Conservation (phyloP, 768 basidiomycete genomes). For the Pulveroboletus ravenelii region DNA sequence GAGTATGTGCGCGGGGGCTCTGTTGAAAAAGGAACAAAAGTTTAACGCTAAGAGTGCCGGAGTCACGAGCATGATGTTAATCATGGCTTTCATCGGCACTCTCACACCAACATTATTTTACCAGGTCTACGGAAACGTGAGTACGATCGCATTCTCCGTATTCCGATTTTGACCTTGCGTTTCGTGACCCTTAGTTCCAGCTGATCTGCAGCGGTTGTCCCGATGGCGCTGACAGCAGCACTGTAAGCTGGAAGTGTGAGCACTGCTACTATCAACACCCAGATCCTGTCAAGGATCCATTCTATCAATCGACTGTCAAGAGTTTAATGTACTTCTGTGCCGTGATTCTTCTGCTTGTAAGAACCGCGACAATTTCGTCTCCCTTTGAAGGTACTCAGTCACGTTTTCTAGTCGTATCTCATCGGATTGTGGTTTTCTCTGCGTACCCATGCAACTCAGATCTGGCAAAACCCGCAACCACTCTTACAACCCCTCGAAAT, state of each 20-base stretch:
- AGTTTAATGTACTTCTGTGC: constrained; percentile 96
- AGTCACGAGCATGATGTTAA: constrained; percentile 98
- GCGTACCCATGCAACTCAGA: constrained; percentile 94
- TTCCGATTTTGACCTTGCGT: constrained; percentile 9
- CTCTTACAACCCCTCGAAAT: constrained; percentile 66
- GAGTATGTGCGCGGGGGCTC: constrained; percentile 90
- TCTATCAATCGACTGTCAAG: constrained; percentile 95
- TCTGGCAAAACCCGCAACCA: constrained; percentile 97
- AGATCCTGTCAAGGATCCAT: constrained; percentile 88
- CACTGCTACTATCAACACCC: constrained; percentile 95
- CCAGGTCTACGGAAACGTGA: constrained; percentile 93
- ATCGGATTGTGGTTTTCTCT: constrained; percentile 98
- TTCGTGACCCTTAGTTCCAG: constrained; percentile 59
- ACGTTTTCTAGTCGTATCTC: constrained; percentile 72
- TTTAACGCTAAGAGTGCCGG: constrained; percentile 99
- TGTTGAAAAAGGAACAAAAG: constrained; percentile 89
- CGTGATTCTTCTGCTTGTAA: constrained; percentile 78
- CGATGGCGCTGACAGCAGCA: constrained; percentile 15
- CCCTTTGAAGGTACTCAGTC: constrained; percentile 2
- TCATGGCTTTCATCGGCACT: constrained; percentile 98
- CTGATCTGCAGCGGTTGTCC: constrained; percentile 83
- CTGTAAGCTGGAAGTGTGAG: constrained; percentile 72
- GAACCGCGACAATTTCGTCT: constrained; percentile 29
- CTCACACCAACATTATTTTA: constrained; percentile 95
- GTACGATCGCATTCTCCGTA: constrained; percentile 30